Evolutionary conservation across 495 filamentous ascomycete species (phyloP), one percentile per base, ranked within the genome.

Genomic region (Daldinia decipiens): DNA sequence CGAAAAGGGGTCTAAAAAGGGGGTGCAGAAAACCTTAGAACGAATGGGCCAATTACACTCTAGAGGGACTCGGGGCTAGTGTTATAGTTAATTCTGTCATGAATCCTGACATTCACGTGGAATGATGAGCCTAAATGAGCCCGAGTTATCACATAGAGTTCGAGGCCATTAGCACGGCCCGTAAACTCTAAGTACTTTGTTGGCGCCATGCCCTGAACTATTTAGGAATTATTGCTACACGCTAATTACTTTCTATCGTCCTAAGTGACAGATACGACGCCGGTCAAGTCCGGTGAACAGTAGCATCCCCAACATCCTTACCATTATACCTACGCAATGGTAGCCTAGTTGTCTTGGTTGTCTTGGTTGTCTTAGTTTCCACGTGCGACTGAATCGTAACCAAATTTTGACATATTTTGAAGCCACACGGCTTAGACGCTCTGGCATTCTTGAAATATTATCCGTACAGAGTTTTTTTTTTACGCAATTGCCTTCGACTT

Each of bases 361-460:
- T 31, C 29, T 17, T 32, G 3, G 5, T 34, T 36, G 19, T 12
- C 19, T 62, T 13, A 24, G 19, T 29, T 54, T 0, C 59, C 47
- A 39, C 26, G 31, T 21, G 24, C 61, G 26, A 36, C 52, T 61
- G 57, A 60, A 55, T 55, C 36, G 36, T 61, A 61, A 43, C 32
- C 31, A 24, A n/a, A 6, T 13, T 4, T 39, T 47, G 2, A 39
- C 27, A 26, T 29, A 53, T 65, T 19, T 56, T 34, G 19, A 61
- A 55, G 36, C 51, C 51, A 57, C 58, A 54, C 61, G 51, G 17
- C 21, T 47, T 21, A 1, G 1, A 40, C 8, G 17, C 21, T n/a
- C 17, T 24, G 27, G 11, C 63, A 51, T 59, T 53, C 54, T 59
- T 24, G 3, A 5, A 59, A 43, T 60, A 7, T 40, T 63, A 63